Evolutionary conservation across 148 eudicot species (phyloP), one percentile per base, ranked within the genome.

Genomic region (Diospyros lotus): DNA sequence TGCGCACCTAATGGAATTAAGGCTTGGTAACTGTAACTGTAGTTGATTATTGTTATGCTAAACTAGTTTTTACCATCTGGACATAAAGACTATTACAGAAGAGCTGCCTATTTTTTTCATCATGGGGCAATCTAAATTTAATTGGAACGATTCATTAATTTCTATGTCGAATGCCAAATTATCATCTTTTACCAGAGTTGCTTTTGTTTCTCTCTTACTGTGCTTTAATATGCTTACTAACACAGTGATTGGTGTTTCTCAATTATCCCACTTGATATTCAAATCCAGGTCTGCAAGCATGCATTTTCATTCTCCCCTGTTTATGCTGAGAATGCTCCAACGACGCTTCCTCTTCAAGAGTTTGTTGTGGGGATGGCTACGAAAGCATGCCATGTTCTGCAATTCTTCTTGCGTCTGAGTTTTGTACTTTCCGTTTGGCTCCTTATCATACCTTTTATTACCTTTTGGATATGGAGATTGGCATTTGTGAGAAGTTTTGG

Each of bases 341-440:
- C 91, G 54, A 85, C 96, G 80, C 96, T 95, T 83, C 98, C 97
- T 70, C 89, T 92, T 70, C 87, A 82, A 62, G 98, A 95, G 81
- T 90, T 95, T 82, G 74, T 95, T 56, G 75, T 90, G 64, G 97
- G 98, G 74, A 95, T 95, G 75, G 93, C 89, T 54, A 86, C 81
- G 86, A 95, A 92, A 76, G 89, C 96, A 41, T 90, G 90, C 79
- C 94, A 90, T 88, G 89, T 92, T 70, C 82, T 95, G 79, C 93
- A 90, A 76, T 95, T 92, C 88, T 90, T 95, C 76, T 54, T 90
- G 80, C 96, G 97, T 67, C 97, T 95, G 68, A 88, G 94, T 83
- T 95, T 95, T 70, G 96, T 92, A 58, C 89, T 95, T 59, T 86
- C 98, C 69, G 98, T 95, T 65, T 95, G 98, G 98, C 96, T 95